Percentiles rank a stretch among this genome's conserved stretches.
Evolutionary conservation across 345 rosid genomes (phyloP).

Genomic region (Aquilaria malaccensis): DNA sequence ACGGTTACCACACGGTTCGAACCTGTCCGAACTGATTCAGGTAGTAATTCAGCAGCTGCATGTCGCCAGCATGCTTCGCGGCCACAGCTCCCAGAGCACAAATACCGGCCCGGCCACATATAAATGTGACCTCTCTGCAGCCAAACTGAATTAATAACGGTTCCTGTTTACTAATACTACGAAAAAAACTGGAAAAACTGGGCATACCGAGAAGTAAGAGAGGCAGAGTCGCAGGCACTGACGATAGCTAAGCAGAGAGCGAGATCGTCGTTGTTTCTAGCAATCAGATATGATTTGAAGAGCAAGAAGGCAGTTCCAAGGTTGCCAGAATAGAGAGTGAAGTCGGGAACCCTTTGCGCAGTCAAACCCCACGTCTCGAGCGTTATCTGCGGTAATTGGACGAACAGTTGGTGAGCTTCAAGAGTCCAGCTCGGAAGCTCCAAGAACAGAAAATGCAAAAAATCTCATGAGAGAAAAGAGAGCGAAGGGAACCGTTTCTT

Average conservation of each 20-base stretch:
- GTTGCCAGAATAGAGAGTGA: slow-evolving; percentile 39
- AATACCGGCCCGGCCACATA: slow-evolving; percentile 57
- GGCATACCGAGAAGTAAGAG: slow-evolving; percentile 39
- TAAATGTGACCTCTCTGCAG: slow-evolving; percentile 46
- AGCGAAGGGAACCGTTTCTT: slow-evolving; percentile 47
- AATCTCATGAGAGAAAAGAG: neutral
- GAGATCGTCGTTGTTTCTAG: slow-evolving; percentile 36
- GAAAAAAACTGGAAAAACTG: neutral
- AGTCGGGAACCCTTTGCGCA: slow-evolving; percentile 38
- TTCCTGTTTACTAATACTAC: neutral
- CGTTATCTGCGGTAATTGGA: slow-evolving; percentile 29
- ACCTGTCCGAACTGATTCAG: slow-evolving; percentile 43
- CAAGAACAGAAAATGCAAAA: neutral
- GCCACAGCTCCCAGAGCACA: slow-evolving; percentile 71
- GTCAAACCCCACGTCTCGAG: slow-evolving; percentile 48
- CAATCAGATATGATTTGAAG: slow-evolving; percentile 39
- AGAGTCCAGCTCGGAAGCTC: neutral
- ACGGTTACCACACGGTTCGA: neutral
- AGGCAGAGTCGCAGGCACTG: slow-evolving; percentile 45
- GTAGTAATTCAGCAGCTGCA: slow-evolving; percentile 25
- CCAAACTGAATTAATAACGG: neutral
- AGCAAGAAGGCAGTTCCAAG: slow-evolving; percentile 60
- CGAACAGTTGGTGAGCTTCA: slow-evolving; percentile 7
- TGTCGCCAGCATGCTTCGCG: slow-evolving; percentile 44
- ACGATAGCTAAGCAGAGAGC: slow-evolving; percentile 42